phyloP scores from a whole-genome alignment of 169 alveolate genomes.

The Ichthyophthirius multifiliis region DNA sequence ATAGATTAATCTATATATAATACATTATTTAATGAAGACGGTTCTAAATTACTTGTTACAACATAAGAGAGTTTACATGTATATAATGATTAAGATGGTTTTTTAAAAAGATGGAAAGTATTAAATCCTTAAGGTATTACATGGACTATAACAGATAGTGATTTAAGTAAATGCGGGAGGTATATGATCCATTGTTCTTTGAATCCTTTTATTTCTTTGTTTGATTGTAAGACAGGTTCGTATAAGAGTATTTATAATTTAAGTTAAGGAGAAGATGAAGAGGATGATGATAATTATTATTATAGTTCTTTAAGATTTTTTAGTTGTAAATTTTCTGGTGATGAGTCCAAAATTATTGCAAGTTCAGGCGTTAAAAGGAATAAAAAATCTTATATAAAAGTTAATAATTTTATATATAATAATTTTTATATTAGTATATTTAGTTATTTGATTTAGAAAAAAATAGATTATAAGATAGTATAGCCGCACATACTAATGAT shows the following conservation, averaged over 20 bases:
- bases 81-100: background rate
- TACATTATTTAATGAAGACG: background rate
- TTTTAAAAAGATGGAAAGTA: background rate
- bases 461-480: background rate
- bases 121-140: background rate
- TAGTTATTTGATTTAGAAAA: background rate
- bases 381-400: background rate
- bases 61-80: background rate
- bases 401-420: background rate
- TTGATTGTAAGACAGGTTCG: background rate
- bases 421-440: no score
- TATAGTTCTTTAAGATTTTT: background rate
- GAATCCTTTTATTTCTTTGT: background rate
- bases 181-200: background rate
- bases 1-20: background rate
- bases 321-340: background rate
- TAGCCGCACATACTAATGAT: slow-evolving; percentile 40
- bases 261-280: background rate
- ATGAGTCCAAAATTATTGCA: background rate
- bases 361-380: background rate
- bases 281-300: slow-evolving; percentile 6
- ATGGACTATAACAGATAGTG: slow-evolving; percentile 21
- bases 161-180: background rate
- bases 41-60: background rate
- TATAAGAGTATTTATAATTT: background rate